Conservation (phyloP, 208 protist genomes). For the Acanthamoeba sp. region DNA sequence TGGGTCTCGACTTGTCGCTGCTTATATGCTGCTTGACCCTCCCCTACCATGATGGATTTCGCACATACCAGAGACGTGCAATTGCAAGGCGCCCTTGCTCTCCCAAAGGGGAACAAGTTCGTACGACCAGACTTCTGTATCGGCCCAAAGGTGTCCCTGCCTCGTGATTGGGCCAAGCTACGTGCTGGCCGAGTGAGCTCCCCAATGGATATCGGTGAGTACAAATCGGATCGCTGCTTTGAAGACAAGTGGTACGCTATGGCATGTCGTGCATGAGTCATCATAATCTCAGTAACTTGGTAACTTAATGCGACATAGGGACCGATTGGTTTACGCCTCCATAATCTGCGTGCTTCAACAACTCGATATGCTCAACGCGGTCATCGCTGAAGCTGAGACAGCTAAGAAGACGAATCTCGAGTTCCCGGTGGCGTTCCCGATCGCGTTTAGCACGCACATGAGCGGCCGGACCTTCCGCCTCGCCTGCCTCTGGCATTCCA, state of each 20-base stretch:
- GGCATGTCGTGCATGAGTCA: background rate
- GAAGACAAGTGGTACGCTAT: background rate
- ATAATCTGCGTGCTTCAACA: background rate
- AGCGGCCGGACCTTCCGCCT: background rate
- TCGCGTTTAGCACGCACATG: conserved; percentile 3
- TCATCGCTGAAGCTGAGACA: background rate
- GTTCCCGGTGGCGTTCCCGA: background rate
- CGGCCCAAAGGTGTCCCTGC: background rate
- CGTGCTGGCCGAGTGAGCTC: background rate
- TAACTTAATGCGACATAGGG: background rate
- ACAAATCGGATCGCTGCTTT: background rate
- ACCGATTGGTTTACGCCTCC: background rate
- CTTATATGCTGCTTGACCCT: too few relatives aligned
- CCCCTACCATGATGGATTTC: too few relatives aligned
- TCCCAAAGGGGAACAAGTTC: background rate
- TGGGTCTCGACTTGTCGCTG: background rate
- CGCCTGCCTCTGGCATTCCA: background rate
- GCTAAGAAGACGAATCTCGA: background rate
- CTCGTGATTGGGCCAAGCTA: background rate
- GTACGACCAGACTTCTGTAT: background rate
- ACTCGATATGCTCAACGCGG: background rate
- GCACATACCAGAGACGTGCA: background rate
- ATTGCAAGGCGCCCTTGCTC: background rate
- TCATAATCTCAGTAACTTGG: background rate
- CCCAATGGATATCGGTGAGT: background rate